Conservation (phyloP, 202 grass and related monocot species). For the Digitaria exilis region DNA sequence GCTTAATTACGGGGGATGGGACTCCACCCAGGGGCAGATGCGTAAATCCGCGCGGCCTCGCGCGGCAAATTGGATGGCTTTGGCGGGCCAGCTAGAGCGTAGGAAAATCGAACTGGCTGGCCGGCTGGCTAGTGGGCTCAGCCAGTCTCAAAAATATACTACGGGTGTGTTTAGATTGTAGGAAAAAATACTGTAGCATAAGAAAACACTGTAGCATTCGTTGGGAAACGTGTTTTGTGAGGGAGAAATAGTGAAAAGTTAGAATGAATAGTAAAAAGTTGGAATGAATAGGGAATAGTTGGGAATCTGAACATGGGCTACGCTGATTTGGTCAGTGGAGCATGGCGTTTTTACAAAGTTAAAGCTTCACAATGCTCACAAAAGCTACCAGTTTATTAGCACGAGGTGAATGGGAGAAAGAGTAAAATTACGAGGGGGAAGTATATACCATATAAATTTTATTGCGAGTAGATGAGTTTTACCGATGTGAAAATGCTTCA, state of each 20-base stretch:
- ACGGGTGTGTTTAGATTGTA: no score
- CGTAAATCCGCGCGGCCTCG: conserved; percentile 13
- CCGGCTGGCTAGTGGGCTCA: not conserved
- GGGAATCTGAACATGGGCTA: no score
- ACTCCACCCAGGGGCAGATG: not conserved
- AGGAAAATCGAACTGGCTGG: conserved; percentile 11
- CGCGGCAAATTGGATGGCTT: conserved; percentile 38
- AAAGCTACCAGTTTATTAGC: not conserved
- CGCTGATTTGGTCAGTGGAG: conserved; percentile 12
- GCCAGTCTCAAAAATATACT: not conserved
- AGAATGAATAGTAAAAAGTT: no score
- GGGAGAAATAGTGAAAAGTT: no score
- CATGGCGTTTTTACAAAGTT: conserved; percentile 18
- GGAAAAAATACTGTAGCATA: no score
- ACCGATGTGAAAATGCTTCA: not conserved
- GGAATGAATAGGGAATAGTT: no score
- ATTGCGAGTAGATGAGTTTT: not conserved
- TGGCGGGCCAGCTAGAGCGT: conserved; percentile 35
- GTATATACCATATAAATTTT: not conserved
- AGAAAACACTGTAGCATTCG: no score
- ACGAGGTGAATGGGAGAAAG: not conserved
- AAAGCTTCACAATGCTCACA: not conserved
- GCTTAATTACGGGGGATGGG: conserved; percentile 30
- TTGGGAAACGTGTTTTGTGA: no score
- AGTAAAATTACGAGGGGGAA: not conserved